Base-by-base conservation (phyloP, 2,329 filamentous ascomycete genomes). In the Aspergillus sp. region DNA sequence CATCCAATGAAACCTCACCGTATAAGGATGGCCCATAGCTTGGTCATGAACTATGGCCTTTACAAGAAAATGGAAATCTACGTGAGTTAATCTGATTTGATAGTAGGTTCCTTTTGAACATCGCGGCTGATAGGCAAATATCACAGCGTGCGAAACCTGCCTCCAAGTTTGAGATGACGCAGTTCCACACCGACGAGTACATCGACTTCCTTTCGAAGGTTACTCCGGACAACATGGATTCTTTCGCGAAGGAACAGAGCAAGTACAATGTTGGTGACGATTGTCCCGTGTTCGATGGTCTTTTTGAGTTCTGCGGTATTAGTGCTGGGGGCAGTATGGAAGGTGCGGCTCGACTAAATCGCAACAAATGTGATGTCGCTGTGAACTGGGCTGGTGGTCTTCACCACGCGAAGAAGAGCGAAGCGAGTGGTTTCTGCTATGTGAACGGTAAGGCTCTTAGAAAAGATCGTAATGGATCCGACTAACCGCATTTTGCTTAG, bases 191-290 rank as follows among this genome's bases (percentile, higher is more conserved):
- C 7, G 83, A 85, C 65, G 83, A 86, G 74, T 86, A 86, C 64
- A 82, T 86, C 62, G 83, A 86, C 48, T 86, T 86, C 62, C 73
- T 86, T 39, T 80, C 81, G 53, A 95, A 94, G 60, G 93, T 98
- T 47, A 97, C 93, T 0, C 94, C 93, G 1, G 93, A 98, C 73
- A 98, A 98, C 66, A 97, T 97, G 88, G 94, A 98, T 59, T 81
- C 81, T 55, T 97, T 89, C 64, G 81, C 85, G 58, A 87, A 90
- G 60, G 93, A 98, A 67, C 90, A 97, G 67, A 85, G 88, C 81
- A 82, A 76, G 56, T 86, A 84, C 69, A 85, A 85, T 51, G 82
- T 85, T 48, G 82, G 82, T 46, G 83, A 79, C 47, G 76, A 79
- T 54, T 78, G 75, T 57, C 83, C 83, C 1, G 83, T 86, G 0